A percentile compares a stretch with the other conserved stretches of the same genome.
These are phyloP conservation scores for Diaporthe citri DNA, from an alignment of 2,329 filamentous ascomycete genomes.

Conservation along the genomic window DNA sequence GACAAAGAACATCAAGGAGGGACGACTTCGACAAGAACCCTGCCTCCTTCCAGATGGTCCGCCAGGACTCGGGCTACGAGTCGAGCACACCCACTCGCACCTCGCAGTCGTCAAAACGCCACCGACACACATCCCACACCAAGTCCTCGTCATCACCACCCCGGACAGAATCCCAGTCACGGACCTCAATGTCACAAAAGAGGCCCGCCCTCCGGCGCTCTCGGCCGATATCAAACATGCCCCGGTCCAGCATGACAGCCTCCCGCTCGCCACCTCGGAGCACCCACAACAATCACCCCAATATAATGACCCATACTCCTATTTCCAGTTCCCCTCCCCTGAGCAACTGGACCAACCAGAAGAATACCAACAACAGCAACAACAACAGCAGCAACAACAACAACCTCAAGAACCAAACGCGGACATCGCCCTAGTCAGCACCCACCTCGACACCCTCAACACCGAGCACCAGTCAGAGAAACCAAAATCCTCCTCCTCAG, in stretches of 20 bases:
- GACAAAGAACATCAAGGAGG: constrained; percentile 36
- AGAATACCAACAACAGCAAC: neutral
- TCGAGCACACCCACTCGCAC: constrained; percentile 57
- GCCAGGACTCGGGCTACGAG: constrained; percentile 72
- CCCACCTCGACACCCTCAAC: constrained; percentile 39
- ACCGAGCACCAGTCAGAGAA: constrained; percentile 39
- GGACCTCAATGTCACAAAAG: constrained; percentile 46
- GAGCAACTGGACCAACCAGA: constrained; percentile 37
- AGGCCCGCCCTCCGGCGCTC: constrained; percentile 58
- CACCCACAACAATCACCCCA: constrained; percentile 44
- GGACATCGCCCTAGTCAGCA: constrained; percentile 35
- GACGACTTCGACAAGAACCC: constrained; percentile 48
- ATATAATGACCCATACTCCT: constrained; percentile 51
- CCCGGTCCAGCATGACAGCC: constrained; percentile 44
- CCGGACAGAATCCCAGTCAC: constrained; percentile 33
- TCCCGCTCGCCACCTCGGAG: constrained; percentile 45
- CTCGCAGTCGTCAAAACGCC: constrained; percentile 49
- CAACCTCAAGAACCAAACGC: constrained; percentile 17
- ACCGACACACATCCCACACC: constrained; percentile 47
- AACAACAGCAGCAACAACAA: neutral
- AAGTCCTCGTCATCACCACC: constrained; percentile 45
- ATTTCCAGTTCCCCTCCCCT: constrained; percentile 54
- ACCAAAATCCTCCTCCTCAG: constrained; percentile 55
- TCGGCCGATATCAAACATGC: constrained; percentile 45
- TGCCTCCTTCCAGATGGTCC: constrained; percentile 58